Conservation (phyloP, 768 basidiomycete genomes). For the Amanita phalloides region DNA sequence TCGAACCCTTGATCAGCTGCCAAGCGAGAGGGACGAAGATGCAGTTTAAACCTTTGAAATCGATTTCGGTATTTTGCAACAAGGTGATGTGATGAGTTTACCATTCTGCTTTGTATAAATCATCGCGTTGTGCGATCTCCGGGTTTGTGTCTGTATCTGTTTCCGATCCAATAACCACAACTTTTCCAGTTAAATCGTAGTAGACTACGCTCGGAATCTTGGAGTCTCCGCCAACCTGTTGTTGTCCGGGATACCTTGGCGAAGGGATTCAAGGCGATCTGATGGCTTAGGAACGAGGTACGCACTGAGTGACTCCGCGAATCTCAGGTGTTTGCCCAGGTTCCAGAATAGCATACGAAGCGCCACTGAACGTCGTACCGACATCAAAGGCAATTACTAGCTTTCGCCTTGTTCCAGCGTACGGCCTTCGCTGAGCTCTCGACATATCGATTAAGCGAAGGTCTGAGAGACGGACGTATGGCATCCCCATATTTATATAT, state of each 20-base stretch:
- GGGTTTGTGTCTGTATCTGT: not conserved
- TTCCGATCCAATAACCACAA: not conserved
- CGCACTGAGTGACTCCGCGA: slow-evolving; percentile 24
- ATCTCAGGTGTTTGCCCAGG: slow-evolving; percentile 22
- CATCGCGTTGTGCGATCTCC: not conserved
- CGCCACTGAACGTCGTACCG: slow-evolving; percentile 39
- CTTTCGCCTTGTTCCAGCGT: slow-evolving; percentile 26
- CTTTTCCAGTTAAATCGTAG: not conserved
- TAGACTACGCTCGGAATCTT: slow-evolving; percentile 5
- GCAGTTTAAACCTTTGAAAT: slow-evolving; percentile 11
- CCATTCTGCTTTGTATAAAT: not conserved
- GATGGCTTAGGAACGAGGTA: slow-evolving; percentile 4
- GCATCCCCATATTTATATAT: not conserved
- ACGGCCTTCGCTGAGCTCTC: slow-evolving; percentile 18
- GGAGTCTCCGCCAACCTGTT: not conserved
- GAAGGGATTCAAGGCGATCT: slow-evolving; percentile 29
- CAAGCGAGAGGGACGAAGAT: slow-evolving; percentile 1
- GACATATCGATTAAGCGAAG: slow-evolving; percentile 6
- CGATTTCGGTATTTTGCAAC: not conserved
- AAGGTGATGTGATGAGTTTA: not conserved
- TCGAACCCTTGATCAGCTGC: slow-evolving; percentile 1
- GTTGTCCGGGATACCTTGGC: slow-evolving; percentile 15
- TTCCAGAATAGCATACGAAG: slow-evolving; percentile 23
- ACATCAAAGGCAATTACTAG: slow-evolving; percentile 41
- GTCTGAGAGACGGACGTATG: not conserved